Conservation (phyloP, 1,139 yeast genomes). For the Candida pseudocylindracea region DNA sequence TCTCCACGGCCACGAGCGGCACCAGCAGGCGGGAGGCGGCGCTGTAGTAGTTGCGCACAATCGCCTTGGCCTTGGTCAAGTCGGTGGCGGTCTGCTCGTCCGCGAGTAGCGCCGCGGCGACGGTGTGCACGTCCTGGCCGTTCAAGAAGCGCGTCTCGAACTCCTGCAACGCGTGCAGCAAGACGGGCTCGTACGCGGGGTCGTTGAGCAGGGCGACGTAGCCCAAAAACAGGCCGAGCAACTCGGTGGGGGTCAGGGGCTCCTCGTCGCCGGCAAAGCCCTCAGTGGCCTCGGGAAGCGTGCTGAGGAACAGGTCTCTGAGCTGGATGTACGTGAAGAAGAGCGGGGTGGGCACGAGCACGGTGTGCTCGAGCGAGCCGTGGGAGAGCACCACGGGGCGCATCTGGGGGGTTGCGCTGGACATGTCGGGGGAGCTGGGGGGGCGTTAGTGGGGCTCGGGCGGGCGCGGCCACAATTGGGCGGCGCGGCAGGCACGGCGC, state of each 20-base stretch:
- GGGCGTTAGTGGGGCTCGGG: too few species aligned
- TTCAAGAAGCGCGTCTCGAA: background rate
- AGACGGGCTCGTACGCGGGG: constrained; percentile 36
- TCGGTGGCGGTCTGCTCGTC: constrained; percentile 38
- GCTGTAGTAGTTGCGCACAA: constrained; percentile 45
- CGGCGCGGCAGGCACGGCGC: too few species aligned
- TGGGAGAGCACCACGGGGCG: constrained; percentile 65
- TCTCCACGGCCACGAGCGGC: constrained; percentile 8
- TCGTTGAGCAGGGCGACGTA: constrained; percentile 41
- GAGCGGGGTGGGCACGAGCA: constrained; percentile 65
- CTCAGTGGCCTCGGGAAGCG: constrained; percentile 65
- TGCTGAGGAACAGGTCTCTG: constrained; percentile 62
- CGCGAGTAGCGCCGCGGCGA: constrained; percentile 47
- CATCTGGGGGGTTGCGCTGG: background rate
- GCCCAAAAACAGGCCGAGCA: constrained; percentile 68
- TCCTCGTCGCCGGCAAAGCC: constrained; percentile 75
- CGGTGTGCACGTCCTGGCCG: constrained; percentile 60
- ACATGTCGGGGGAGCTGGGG: too few species aligned
- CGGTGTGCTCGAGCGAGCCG: constrained; percentile 73
- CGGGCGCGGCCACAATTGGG: too few species aligned
- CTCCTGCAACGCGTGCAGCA: constrained; percentile 35
- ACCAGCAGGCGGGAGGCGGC: constrained; percentile 29
- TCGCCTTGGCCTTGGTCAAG: constrained; percentile 40
- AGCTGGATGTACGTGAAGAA: constrained; percentile 72
- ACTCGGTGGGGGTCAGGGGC: constrained; percentile 75